phyloP scores from a whole-genome alignment of 2,329 filamentous ascomycete genomes.

The Stagonosporopsis chrysanthemi region DNA sequence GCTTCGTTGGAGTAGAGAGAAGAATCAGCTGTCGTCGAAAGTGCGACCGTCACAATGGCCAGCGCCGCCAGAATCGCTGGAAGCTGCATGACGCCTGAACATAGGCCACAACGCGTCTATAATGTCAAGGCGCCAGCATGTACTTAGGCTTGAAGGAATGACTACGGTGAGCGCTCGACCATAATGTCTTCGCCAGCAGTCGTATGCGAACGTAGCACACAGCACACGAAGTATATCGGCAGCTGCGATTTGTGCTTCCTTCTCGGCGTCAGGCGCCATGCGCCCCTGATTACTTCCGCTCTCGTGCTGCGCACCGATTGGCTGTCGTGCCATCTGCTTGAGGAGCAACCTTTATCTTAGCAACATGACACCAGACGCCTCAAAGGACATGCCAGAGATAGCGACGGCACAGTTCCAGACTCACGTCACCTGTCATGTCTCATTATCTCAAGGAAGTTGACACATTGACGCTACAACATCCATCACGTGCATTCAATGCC shows the following conservation, averaged over 20 bases:
- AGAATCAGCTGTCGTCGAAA: conserved; percentile 21
- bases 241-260: not conserved
- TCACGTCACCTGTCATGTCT: conserved; percentile 14
- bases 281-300: conserved; percentile 19
- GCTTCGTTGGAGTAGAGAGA: conserved; percentile 63
- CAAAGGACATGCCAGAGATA: conserved; percentile 19
- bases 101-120: conserved; percentile 15
- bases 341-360: conserved; percentile 6
- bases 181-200: conserved; percentile 3
- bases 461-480: not conserved
- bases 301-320: conserved; percentile 11
- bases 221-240: conserved; percentile 9
- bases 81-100: conserved; percentile 27
- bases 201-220: conserved; percentile 13
- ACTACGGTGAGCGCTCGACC: conserved; percentile 14
- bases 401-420: conserved; percentile 4
- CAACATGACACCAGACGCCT: conserved; percentile 12
- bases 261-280: conserved; percentile 11
- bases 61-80: conserved; percentile 28
- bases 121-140: conserved; percentile 8
- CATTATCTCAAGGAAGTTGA: conserved; percentile 16
- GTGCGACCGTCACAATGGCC: conserved; percentile 21
- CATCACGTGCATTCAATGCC: conserved; percentile 21
- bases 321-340: not conserved
- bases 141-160: conserved; percentile 8